phyloP scores from a whole-genome alignment of 371 early-diverging fungal genomes.

The Capillidium rhysosporum region DNA sequence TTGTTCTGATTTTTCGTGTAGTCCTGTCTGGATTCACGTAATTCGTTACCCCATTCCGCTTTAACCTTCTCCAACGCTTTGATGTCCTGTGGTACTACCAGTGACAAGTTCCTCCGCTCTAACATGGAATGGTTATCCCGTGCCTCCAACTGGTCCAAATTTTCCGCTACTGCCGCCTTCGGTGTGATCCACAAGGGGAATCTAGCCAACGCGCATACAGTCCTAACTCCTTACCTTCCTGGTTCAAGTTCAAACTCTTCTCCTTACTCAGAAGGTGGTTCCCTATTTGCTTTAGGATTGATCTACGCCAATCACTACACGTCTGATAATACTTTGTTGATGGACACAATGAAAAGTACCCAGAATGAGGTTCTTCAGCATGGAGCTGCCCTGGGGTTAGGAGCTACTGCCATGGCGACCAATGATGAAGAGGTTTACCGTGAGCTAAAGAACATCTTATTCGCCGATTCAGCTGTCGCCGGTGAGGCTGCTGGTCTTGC shows the following conservation, averaged over 20 bases:
- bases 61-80: conserved; percentile 96
- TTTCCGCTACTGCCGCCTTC: conserved; percentile 94
- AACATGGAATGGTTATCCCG: conserved; percentile 95
- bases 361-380: conserved; percentile 88
- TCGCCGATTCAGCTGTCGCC: conserved; percentile 86
- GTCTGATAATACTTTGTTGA: conserved; percentile 61
- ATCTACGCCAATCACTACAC: conserved; percentile 89
- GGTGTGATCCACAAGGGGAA: conserved; percentile 99
- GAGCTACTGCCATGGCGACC: conserved; percentile 92
- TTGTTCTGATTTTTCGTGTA: conserved; percentile 8
- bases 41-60: conserved; percentile 83
- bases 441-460: conserved; percentile 66
- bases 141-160: conserved; percentile 98
- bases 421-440: conserved; percentile 59
- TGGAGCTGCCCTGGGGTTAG: conserved; percentile 94
- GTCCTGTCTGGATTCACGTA: conserved; percentile 73
- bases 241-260: conserved; percentile 66
- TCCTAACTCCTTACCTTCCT: conserved; percentile 87
- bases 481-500: conserved; percentile 96
- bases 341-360: conserved; percentile 54
- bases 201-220: conserved; percentile 55
- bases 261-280: conserved; percentile 93
- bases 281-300: conserved; percentile 93
- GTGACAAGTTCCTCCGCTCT: conserved; percentile 93
- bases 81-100: conserved; percentile 96